Percentiles rank a stretch among this genome's conserved stretches.
Evolutionary conservation across 352 stramenopile species (phyloP).

Genomic region (Pythium sp.): DNA sequence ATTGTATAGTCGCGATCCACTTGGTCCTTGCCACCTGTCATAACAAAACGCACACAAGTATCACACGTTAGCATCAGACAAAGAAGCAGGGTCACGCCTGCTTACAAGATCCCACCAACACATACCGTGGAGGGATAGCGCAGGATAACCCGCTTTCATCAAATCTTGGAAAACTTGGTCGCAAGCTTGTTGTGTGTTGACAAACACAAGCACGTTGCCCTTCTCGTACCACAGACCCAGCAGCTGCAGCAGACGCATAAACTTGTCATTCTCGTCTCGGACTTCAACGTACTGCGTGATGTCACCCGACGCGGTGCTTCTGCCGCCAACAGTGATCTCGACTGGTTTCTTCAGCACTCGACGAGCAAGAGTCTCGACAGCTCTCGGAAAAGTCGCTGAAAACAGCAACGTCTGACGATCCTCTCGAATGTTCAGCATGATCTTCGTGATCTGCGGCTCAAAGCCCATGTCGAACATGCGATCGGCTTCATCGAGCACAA

Average conservation of each 20-base stretch:
- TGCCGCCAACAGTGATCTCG: conserved; percentile 96
- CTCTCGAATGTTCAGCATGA: conserved; percentile 90
- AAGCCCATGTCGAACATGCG: conserved; percentile 99
- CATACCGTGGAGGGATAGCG: conserved; percentile 94
- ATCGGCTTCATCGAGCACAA: conserved; percentile 99
- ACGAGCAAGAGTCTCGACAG: conserved; percentile 88
- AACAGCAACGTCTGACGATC: conserved; percentile 96
- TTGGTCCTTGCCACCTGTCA: conserved; percentile 96
- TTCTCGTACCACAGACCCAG: conserved; percentile 96
- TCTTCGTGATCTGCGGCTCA: conserved; percentile 98
- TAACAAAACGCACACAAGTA: conserved; percentile 14
- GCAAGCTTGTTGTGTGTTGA: conserved; percentile 97
- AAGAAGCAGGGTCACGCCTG: neutral
- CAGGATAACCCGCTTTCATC: conserved; percentile 94
- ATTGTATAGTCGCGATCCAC: conserved; percentile 99
- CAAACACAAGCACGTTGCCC: conserved; percentile 98
- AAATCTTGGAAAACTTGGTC: conserved; percentile 98
- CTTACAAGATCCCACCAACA: neutral
- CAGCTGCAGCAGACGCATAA: conserved; percentile 96
- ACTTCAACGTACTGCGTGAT: conserved; percentile 99
- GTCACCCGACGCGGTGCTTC: conserved; percentile 94
- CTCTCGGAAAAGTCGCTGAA: conserved; percentile 96
- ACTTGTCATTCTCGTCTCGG: conserved; percentile 98
- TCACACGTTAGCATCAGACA: neutral
- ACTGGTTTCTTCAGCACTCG: conserved; percentile 93